Base-by-base conservation (phyloP, 2,329 filamentous ascomycete genomes). In the Fusarium verrucosum region DNA sequence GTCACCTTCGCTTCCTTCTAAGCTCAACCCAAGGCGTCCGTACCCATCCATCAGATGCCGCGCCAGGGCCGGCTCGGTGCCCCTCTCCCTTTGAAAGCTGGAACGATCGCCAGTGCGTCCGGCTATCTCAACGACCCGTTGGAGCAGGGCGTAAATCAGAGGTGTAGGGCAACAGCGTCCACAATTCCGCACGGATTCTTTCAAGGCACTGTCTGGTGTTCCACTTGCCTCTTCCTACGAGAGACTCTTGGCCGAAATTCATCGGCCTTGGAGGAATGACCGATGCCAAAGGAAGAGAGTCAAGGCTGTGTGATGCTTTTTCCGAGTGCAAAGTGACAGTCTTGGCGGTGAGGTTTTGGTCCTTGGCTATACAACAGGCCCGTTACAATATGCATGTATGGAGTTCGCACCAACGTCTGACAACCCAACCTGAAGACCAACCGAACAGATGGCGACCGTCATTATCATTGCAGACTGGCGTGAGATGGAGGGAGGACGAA, bases 111-210 rank as follows among this genome's bases (percentile, higher is more conserved):
- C 58, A 57, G 46, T 56, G 52, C 68, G 57, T 65, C 66, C 41
- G 49, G 61, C 56, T 68, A 71, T 71, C 69, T 67, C 69, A 71
- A 64, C 68, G 51, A 66, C 52, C 40, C 46, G 52, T 55, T 70
- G 68, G 60, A 68, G 58, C 43, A 46, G n/a, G 59, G 51, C 35
- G 57, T 44, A 44, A 59, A 51, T 35, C 17, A 41, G 37, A 43
- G 35, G 49, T 55, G 30, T 25, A 25, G 30, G 17, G 35, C 22
- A 33, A 22, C 35, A 30, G 32, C 61, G 50, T 58, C 65, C 67
- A 67, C 55, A 62, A 60, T 70, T 66, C 68, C 55, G 56, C 58
- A 53, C 20, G 43, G 45, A 33, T 46, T 53, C 36, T 44, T 41
- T 51, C 41, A 25, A 51, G 50, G 59, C 20, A 50, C 56, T 38